These are phyloP conservation scores for Jacaranda copaia DNA, from an alignment of 257 asterid species.

Conservation along the genomic window DNA sequence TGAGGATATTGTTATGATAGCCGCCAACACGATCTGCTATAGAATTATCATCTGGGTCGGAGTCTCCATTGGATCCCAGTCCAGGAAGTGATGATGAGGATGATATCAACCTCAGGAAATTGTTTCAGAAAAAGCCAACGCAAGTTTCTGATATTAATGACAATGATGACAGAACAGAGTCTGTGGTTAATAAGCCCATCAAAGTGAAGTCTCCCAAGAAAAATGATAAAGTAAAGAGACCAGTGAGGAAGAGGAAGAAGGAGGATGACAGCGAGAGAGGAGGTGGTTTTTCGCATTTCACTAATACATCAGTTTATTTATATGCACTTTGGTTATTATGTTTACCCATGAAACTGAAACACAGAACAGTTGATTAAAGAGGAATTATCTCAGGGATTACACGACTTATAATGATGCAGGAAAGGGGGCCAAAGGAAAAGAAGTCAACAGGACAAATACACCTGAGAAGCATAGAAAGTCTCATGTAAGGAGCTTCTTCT, in stretches of 20 bases:
- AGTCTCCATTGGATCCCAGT: slow-evolving; percentile 48
- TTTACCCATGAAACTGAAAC: slow-evolving; percentile 14
- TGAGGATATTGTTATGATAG: slow-evolving; percentile 40
- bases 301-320: not conserved
- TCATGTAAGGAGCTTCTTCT: slow-evolving; percentile 50
- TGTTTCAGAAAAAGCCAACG: slow-evolving; percentile 54
- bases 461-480: slow-evolving; percentile 41
- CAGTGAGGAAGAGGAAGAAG: slow-evolving; percentile 54
- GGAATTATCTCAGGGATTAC: slow-evolving; percentile 1
- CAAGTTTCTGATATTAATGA: slow-evolving; percentile 33
- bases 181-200: slow-evolving; percentile 34
- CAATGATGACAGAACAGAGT: slow-evolving; percentile 34
- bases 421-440: slow-evolving; percentile 39
- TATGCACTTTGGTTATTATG: slow-evolving; percentile 7
- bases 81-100: slow-evolving; percentile 64
- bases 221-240: slow-evolving; percentile 41
- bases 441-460: slow-evolving; percentile 32
- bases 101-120: slow-evolving; percentile 49
- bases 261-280: slow-evolving; percentile 40
- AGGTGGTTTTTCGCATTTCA: slow-evolving; percentile 37
- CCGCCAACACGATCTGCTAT: slow-evolving; percentile 53
- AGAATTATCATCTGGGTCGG: slow-evolving; percentile 62
- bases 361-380: slow-evolving; percentile 12
- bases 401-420: slow-evolving; percentile 47
- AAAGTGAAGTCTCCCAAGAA: slow-evolving; percentile 50